Base-by-base conservation (phyloP, 768 basidiomycete genomes). In the Cantharellus anzutake region DNA sequence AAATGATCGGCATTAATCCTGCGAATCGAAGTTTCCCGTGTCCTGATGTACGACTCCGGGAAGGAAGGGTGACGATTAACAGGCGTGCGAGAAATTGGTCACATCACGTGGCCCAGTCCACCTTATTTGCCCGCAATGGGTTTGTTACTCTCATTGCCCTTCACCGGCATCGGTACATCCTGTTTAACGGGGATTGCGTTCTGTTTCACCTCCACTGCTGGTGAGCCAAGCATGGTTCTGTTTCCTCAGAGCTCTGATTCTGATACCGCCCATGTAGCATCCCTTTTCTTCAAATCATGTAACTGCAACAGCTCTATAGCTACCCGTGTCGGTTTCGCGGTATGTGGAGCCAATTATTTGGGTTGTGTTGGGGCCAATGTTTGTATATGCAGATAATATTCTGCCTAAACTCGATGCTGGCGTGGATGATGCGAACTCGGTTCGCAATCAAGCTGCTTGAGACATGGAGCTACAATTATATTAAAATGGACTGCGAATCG, bases 281-380 rank as follows among this genome's bases (percentile, higher is more conserved):
- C 88, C 41, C 91, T 94, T 80, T 89, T 96, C 74, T 92, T 83
- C 78, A 97, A 96, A 75, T 91, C 87, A 40, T 99, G 94, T 72
- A 98, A 98, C 69, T 99, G 96, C 73, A 97, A 98, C 69, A 94
- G 91, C 4, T 94, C 91, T 0, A 97, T 99, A 65, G 96, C 96
- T 0, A 97, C 93, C 51, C 84, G 93, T 67, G 84, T 97, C 60
- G 93, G 93, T 41, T 96, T 92, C 71, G 91, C 90, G 14, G 91
- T 89, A 68, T 61, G 84, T 70, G 34, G 38, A 29, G n/a, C 4
- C 42, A 16, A 42, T 41, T 11, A 35, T 34, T 11, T 14, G 34
- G 37, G 11, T 11, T 35, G 59, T 3, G 42, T 35, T 38, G 60
- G 35, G 16, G 52, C 44, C 3, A 50, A 35, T 37, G 57, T 42